Evolutionary conservation across 108 stramenopile genomes (phyloP).

Genomic region (Stephanodiscus triporus): DNA sequence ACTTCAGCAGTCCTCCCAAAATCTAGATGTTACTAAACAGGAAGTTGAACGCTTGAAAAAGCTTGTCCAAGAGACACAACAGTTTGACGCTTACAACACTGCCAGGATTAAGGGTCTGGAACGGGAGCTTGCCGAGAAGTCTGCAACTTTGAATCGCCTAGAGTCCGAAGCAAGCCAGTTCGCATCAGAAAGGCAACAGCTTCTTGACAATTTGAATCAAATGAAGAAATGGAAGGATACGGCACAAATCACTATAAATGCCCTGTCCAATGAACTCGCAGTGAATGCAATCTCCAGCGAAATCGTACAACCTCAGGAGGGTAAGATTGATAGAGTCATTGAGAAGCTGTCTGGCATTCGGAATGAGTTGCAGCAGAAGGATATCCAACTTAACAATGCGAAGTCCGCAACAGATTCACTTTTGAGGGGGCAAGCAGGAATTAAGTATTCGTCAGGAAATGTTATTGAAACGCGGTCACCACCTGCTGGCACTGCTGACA

Average conservation of each 20-base stretch:
- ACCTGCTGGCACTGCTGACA: not conserved
- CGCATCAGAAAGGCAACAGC: conserved; percentile 26
- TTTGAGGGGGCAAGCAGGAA: conserved; percentile 9
- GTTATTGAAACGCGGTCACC: not conserved
- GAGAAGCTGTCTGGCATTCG: conserved; percentile 23
- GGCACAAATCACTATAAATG: conserved; percentile 15
- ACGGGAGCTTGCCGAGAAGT: conserved; percentile 27
- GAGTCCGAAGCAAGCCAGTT: conserved; percentile 15
- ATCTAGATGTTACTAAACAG: conserved; percentile 18
- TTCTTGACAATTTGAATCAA: conserved; percentile 26
- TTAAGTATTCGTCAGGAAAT: not conserved
- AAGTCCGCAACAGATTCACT: conserved; percentile 28
- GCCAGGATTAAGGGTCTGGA: conserved; percentile 19
- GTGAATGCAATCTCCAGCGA: conserved; percentile 6
- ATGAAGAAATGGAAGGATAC: conserved; percentile 27
- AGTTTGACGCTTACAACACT: conserved; percentile 20
- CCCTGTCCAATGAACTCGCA: conserved; percentile 20
- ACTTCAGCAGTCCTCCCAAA: conserved; percentile 22
- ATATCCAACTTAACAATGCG: conserved; percentile 22
- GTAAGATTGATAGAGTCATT: conserved; percentile 10
- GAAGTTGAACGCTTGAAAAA: conserved; percentile 38
- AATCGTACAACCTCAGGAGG: not conserved
- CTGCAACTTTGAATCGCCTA: conserved; percentile 22
- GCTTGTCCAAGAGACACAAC: conserved; percentile 9
- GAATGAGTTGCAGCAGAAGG: conserved; percentile 23